A percentile compares a stretch with the other conserved stretches of the same genome.
Evolutionary conservation across 495 filamentous ascomycete genomes (phyloP).

Genomic region (Cudoniella acicularis): DNA sequence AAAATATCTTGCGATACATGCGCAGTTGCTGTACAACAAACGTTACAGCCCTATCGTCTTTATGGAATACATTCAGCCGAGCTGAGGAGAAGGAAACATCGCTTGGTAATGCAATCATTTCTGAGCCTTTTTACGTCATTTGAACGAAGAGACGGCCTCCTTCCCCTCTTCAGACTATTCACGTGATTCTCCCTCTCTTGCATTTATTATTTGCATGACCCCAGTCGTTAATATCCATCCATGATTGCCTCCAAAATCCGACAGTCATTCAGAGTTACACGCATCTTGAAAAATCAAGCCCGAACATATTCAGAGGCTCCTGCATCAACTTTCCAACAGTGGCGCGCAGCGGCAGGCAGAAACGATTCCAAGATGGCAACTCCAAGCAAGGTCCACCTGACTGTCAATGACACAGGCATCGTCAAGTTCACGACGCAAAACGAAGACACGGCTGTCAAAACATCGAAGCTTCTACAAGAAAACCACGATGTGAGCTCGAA

Average conservation of each 20-base stretch:
- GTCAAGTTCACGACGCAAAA: slow-evolving; percentile 47
- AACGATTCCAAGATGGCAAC: slow-evolving; percentile 55
- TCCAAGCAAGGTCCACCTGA: slow-evolving; percentile 56
- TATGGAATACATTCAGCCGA: no score
- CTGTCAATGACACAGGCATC: slow-evolving; percentile 52
- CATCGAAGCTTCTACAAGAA: slow-evolving; percentile 64
- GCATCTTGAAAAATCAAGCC: neutral
- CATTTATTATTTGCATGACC: no score
- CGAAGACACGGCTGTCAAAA: slow-evolving; percentile 53
- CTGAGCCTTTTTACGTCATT: no score
- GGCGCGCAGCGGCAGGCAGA: slow-evolving; percentile 7
- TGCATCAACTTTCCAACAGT: slow-evolving; percentile 10
- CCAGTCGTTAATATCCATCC: no score
- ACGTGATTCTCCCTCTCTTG: no score
- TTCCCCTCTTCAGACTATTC: no score
- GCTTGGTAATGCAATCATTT: no score
- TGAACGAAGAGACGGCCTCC: no score
- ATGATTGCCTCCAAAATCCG: neutral
- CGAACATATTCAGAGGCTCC: neutral
- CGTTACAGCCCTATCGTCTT: no score
- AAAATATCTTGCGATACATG: neutral
- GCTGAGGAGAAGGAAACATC: no score
- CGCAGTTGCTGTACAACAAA: neutral
- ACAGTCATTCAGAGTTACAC: neutral
- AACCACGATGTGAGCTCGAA: slow-evolving; percentile 53